These are phyloP conservation scores for Termitomyces heimii DNA, from an alignment of 768 basidiomycete species.

Conservation along the genomic window DNA sequence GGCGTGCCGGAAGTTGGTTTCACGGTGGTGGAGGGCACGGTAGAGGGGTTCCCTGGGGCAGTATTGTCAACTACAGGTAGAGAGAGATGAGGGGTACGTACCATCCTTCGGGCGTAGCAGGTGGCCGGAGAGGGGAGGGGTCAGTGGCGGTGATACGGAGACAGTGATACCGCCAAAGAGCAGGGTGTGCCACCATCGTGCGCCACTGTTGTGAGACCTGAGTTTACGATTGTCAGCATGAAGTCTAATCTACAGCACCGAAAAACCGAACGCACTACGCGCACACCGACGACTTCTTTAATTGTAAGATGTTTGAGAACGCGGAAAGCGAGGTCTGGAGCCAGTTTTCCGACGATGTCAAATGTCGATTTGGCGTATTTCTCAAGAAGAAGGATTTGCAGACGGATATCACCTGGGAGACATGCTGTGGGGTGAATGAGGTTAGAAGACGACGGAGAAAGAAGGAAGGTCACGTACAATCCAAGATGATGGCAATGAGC, in stretches of 20 bases:
- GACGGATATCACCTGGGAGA: conserved; percentile 78
- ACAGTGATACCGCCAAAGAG: conserved; percentile 75
- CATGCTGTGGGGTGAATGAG: conserved; percentile 40
- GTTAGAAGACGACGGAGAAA: not conserved
- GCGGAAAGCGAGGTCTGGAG: conserved; percentile 57
- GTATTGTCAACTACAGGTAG: not conserved
- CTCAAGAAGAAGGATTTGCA: conserved; percentile 79
- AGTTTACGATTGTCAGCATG: conserved; percentile 27
- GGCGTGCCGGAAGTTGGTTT: conserved; percentile 74
- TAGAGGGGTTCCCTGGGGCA: conserved; percentile 54
- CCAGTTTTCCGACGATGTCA: conserved; percentile 71
- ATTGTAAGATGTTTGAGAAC: conserved; percentile 54
- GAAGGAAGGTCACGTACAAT: conserved; percentile 42
- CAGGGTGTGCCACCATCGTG: conserved; percentile 49
- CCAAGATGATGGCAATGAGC: conserved; percentile 3
- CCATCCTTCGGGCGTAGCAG: conserved; percentile 68
- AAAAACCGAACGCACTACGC: conserved; percentile 34
- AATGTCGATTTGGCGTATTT: conserved; percentile 81
- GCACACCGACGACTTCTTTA: conserved; percentile 53
- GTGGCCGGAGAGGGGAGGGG: conserved; percentile 58
- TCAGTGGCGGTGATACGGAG: conserved; percentile 67
- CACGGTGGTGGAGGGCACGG: conserved; percentile 76
- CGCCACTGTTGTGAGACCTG: conserved; percentile 45
- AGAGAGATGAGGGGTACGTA: conserved; percentile 24
- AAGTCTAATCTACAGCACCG: conserved; percentile 22